These are phyloP conservation scores for Stachybotrys chartarum DNA, from an alignment of 2,329 filamentous ascomycete genomes.

Conservation along the genomic window DNA sequence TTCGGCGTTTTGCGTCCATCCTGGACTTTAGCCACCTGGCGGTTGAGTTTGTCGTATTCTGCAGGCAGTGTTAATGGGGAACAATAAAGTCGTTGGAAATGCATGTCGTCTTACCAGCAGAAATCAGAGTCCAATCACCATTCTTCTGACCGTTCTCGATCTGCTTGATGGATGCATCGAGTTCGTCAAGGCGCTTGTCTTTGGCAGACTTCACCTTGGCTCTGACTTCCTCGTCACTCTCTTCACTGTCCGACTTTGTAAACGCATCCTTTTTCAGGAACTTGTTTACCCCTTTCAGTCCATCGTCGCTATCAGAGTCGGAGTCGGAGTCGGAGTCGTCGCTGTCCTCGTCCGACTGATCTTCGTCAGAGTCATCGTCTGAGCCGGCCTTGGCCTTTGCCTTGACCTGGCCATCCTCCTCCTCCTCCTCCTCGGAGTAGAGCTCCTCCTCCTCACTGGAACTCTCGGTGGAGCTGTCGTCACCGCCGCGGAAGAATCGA, in stretches of 20 bases:
- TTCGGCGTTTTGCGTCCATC: conserved; percentile 77
- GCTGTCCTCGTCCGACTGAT: conserved; percentile 3
- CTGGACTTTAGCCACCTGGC: conserved; percentile 72
- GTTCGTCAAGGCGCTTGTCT: conserved; percentile 91
- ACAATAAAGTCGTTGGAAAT: not conserved
- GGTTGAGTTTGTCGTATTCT: conserved; percentile 95
- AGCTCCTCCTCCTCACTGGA: conserved; percentile 96
- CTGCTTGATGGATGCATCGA: conserved; percentile 79
- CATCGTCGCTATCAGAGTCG: conserved; percentile 49
- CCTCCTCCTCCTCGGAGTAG: conserved; percentile 52
- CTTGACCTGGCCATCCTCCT: conserved; percentile 38
- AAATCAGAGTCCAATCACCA: conserved; percentile 92
- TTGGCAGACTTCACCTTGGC: conserved; percentile 95
- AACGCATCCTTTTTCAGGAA: conserved; percentile 72
- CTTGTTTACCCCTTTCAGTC: conserved; percentile 63
- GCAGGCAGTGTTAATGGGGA: conserved; percentile 1
- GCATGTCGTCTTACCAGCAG: conserved; percentile 57
- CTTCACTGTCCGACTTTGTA: conserved; percentile 61
- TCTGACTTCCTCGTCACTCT: conserved; percentile 79
- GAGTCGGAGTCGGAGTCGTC: conserved; percentile 15
- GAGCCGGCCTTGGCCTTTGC: conserved; percentile 22
- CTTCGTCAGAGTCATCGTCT: conserved; percentile 26
- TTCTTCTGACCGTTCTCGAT: conserved; percentile 98
- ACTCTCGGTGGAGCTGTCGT: conserved; percentile 91
- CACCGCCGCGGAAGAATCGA: conserved; percentile 89